Base-by-base conservation (phyloP, 1,284 basidiomycete genomes). In the Apiotrichum laibachii region DNA sequence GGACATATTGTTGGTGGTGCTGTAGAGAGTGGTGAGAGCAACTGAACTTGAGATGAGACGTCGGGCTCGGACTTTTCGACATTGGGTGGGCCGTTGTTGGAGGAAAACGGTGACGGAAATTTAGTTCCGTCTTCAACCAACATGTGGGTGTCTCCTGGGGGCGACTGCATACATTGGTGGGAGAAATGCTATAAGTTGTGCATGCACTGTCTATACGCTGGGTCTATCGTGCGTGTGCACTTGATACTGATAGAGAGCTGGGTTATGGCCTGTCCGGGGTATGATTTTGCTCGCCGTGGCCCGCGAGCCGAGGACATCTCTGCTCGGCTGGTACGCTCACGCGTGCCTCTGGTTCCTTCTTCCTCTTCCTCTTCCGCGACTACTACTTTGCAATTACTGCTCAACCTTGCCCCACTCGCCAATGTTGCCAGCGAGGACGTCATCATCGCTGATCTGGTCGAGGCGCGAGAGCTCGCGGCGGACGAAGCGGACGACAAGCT, bases 391-490 rank as follows among this genome's bases (percentile, higher is more conserved):
- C 21, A 8, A 19, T 8, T 56, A 62, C 61, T 62, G 55, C 44
- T 62, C 55, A 18, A 60, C 57, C 19, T 34, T 50, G 13, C 58
- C 73, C 69, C 78, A 80, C 46, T 70, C 61, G 19, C 79, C 79
- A 18, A 80, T 75, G 45, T 76, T 71, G 2, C 79, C 81, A 13
- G 72, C 67, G 62, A 89, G 79, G 54, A 96, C 81, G 54, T 83
- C 82, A 55, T 85, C 82, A 70, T 97, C 92, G 26, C 82, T 81
- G 37, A 96, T 72, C 33, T 72, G 71, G 68, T 92, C 89, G 26
- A 97, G 79, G 47, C 93, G 79, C 40, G 80, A 79, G 39, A 90
- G 79, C 80, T 98, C 94, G 63, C 85, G 81, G 56, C 92, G 81
- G 35, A 93, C 79, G 69, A 92, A 96, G 47, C 77, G 79, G n/a